Percentiles rank a stretch among this genome's conserved stretches.
phyloP scores from a whole-genome alignment of 331 rosid species.

The Prunus yedoensis region DNA sequence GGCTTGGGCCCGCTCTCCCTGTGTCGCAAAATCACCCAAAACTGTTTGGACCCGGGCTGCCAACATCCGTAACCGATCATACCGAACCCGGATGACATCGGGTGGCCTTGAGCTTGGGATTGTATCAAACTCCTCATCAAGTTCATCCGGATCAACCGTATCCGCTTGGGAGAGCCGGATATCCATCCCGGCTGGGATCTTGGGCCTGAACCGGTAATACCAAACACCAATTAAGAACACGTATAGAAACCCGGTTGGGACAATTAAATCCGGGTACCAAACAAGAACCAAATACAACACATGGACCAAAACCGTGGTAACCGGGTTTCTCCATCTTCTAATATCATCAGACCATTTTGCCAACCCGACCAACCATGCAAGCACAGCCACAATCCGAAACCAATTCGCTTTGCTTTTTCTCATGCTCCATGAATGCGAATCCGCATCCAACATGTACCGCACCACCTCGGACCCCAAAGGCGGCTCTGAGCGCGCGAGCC shows the following conservation, averaged over 20 bases:
- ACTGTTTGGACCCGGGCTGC: constrained; percentile 86
- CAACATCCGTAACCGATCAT: constrained; percentile 72
- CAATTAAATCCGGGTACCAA: constrained; percentile 91
- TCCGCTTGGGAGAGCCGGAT: constrained; percentile 70
- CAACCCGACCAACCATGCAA: constrained; percentile 80
- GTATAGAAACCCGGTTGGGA: constrained; percentile 75
- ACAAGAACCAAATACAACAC: constrained; percentile 75
- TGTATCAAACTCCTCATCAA: constrained; percentile 88
- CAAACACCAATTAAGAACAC: constrained; percentile 81
- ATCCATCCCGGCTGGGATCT: constrained; percentile 86
- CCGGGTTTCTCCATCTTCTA: constrained; percentile 72
- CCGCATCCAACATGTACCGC: constrained; percentile 84
- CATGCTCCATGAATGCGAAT: constrained; percentile 93
- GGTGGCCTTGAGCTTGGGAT: constrained; percentile 80
- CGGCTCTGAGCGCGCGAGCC: constrained; percentile 76
- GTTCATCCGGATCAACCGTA: constrained; percentile 77
- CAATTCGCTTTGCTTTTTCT: constrained; percentile 88
- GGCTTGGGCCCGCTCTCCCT: constrained; percentile 88
- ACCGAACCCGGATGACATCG: constrained; percentile 60
- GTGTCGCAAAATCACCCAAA: constrained; percentile 90
- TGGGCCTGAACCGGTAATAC: constrained; percentile 79
- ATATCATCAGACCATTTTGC: constrained; percentile 82
- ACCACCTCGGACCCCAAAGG: constrained; percentile 85
- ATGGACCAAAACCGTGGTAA: constrained; percentile 73
- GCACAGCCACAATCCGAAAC: constrained; percentile 77